Base-by-base conservation (phyloP, 1,139 yeast species). In the Pichia sp. region DNA sequence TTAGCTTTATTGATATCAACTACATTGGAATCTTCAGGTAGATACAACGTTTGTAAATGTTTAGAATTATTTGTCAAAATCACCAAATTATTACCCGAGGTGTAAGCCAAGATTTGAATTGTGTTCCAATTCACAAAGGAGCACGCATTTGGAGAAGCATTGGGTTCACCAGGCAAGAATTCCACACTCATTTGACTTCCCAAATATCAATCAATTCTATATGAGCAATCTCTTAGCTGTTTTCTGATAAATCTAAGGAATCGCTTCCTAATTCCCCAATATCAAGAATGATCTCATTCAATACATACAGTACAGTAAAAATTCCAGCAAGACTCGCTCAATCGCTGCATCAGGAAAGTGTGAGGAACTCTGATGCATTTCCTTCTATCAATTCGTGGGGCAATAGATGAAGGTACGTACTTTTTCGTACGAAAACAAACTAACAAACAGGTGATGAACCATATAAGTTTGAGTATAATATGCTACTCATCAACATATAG, bases 161-260 rank as follows among this genome's bases (percentile, higher is more conserved):
- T 84, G 33, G 92, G 95, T 58, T 85, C 86, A 1, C 97, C 97
- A 3, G 96, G 96, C 35, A 85, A 75, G 59, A 84, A 85, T n/a
- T n/a, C 36, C 7, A 34, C 11, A 11, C 8, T 10, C 36, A 34
- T 34, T 23, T 34, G 7, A n/a, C 49, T 78, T 74, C 46, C 33
- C 33, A 31, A 16, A 16, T 16, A 16, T 16, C 23, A 16, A 16
- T 16, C 23, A 16, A 16, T 16, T 16, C 23, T 16, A 16, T 16
- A 16, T 16, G 23, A 16, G 23, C 23, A 16, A 16, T 16, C 23
- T 16, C 23, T 16, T 16, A 16, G 27, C 27, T 23, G 33, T 36
- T 34, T 16, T 16, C 23, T 16, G 23, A 16, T 16, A 16, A 16
- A 16, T 16, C 23, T 16, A 16, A 16, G 23, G 23, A 16, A 16